Base-by-base conservation (phyloP, 164 flowering plant genomes). In the Brasenia schreberi region DNA sequence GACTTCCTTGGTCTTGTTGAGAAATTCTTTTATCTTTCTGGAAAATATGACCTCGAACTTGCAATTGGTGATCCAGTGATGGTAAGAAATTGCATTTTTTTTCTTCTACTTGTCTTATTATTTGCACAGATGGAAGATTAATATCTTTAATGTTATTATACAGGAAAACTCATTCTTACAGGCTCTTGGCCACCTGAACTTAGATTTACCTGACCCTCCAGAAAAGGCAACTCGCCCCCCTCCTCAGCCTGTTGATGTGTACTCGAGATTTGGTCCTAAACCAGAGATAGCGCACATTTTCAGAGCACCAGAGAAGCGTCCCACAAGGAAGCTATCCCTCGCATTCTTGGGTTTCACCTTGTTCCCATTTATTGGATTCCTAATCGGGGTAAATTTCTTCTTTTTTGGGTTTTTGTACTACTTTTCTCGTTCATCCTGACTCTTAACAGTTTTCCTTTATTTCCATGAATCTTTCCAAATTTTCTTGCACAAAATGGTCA, bases 1-100 rank as follows among this genome's bases (percentile, higher is more conserved):
- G 94, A 92, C 78, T 89, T 95, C 68, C 92, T 95, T 70, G 88
- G 96, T 67, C 83, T 95, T 70, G 99, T 95, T 65, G 97, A 88
- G 73, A 92, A 86, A 78, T 80, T 95, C 19, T 95, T 77, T 82
- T 92, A 95, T 76, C 87, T 95, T 43, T 95, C 99, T 1, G 99
- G 99, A 52, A 82, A 67, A 81, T 95, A 95, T 73, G 87, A 84
- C 62, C 77, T 92, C 76, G 83, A 92, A 77, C 88, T 95, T 18
- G 78, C 92, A 43, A 84, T 95, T 72, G 99, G 99, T 56, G 99
- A 95, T 77, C 79, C 96, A 74, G 84, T 74, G 58, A 95, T 92
- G 99, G 99, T 92, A 87, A 75, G 66, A 60, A 19, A 56, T 61
- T 16, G 14, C 4, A 18, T 61, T 18, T 61, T 11, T n/a, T 58